These are phyloP conservation scores for Drosera capensis DNA, from an alignment of 148 eudicot genomes.

Conservation along the genomic window DNA sequence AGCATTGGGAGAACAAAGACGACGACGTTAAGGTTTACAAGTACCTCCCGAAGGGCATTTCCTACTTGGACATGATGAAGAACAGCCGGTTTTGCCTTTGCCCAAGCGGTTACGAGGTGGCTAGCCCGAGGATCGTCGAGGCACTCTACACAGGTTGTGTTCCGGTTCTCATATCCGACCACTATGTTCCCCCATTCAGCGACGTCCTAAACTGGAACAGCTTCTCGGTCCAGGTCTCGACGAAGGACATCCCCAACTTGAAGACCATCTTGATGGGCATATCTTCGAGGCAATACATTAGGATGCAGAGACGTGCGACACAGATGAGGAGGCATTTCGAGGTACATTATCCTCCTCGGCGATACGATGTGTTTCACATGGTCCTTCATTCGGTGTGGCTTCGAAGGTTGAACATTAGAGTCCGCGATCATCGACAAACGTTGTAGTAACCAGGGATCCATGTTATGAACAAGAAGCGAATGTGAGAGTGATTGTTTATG, in stretches of 20 bases:
- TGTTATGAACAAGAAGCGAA: too few relatives aligned
- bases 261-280: slow-evolving; percentile 41
- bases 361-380: slow-evolving; percentile 75
- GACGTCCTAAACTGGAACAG: slow-evolving; percentile 70
- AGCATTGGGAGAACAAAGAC: slow-evolving; percentile 69
- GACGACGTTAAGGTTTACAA: slow-evolving; percentile 44
- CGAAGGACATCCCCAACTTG: slow-evolving; percentile 46
- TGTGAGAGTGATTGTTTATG: too few relatives aligned
- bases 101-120: slow-evolving; percentile 83
- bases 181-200: slow-evolving; percentile 57
- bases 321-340: slow-evolving; percentile 54
- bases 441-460: too few relatives aligned
- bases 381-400: slow-evolving; percentile 82
- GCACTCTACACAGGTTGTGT: slow-evolving; percentile 75
- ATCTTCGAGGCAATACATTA: slow-evolving; percentile 36
- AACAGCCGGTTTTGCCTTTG: slow-evolving; percentile 62
- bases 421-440: slow-evolving; percentile 10
- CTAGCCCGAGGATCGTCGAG: slow-evolving; percentile 72
- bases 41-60: slow-evolving; percentile 46
- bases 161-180: slow-evolving; percentile 52
- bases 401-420: slow-evolving; percentile 44
- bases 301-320: slow-evolving; percentile 44
- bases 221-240: slow-evolving; percentile 40
- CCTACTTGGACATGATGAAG: slow-evolving; percentile 47
- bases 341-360: slow-evolving; percentile 44